Base-by-base conservation (phyloP, 2,329 filamentous ascomycete genomes). In the Cordyceps tenuipes region DNA sequence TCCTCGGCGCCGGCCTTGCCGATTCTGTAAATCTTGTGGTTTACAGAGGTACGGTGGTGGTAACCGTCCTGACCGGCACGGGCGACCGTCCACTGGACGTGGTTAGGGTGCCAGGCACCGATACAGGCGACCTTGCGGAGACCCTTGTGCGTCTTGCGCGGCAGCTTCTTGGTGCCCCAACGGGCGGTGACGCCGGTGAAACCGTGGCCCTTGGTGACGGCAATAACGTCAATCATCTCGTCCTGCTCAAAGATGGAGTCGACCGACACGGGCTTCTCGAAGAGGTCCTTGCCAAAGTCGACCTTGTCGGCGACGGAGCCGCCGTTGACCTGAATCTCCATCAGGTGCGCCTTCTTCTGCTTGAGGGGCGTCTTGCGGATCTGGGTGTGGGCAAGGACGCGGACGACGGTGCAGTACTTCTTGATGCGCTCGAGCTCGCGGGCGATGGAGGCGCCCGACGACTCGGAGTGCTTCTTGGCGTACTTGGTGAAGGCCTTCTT, bases 401-500 rank as follows among this genome's bases (percentile, higher is more conserved):
- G 94, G 83, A 99, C 90, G 79, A 97, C 92, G 71, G 91, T 94
- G 90, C 93, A 97, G 91, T 99, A 99, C 86, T 97, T 97, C 91
- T 97, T 96, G 82, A 99, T 97, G 81, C 94, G 92, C 89, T 97
- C 94, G 76, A 99, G 87, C 82, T 99, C 94, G 76, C 90, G 90
- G 79, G 89, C 91, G 83, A 97, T 89, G 74, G 90, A 91, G 71
- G 90, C 82, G 73, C 91, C 92, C 80, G 79, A 89, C 83, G 81
- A 88, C 84, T 97, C 93, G 67, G 93, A 91, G 88, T 97, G 91
- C 88, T 96, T 93, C 91, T 97, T 99, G 84, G 94, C 91, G 83
- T 99, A 99, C 86, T 96, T 97, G 86, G 94, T 99, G 85, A 99
- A 99, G 66, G 94, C 94, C 93, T 99, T 99, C 91, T 97, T 97